Evolutionary conservation across 2,329 filamentous ascomycete genomes (phyloP), one percentile per base, ranked within the genome.

Genomic region (Hymenoscyphus linearis): DNA sequence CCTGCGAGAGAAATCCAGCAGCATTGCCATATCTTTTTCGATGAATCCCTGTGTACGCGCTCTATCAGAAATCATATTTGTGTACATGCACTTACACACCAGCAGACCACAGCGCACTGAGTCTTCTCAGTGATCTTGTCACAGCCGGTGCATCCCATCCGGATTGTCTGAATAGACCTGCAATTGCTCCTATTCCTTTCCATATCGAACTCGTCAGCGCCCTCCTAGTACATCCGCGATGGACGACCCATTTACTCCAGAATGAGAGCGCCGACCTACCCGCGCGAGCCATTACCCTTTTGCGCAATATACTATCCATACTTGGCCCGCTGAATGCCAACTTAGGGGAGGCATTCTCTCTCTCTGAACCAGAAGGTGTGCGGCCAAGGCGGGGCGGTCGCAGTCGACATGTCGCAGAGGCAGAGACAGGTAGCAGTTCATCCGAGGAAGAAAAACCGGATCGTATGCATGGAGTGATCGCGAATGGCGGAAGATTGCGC

Each of bases 201-300:
- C 87, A 93, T 66, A 79, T 98, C 26, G 87, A 90, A 7, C 79
- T 97, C 9, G 82, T 92, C n/a, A 85, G 82, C 52, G 95, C 91
- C 1, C 79, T 97, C n/a, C 75, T 87, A n/a, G 83, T 95, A 14
- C 91, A 96, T 70, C 93, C 93, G 0, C 77, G 79, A 26, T 84
- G 89, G 65, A 97, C 93, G 0, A 95, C 87, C 2, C 85, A 90
- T 56, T 82, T 88, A 3, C 80, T 82, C 31, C 83, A 85, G 9
- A 70, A 76, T 13, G 85, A 89, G 22, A 82, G 85, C 59, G 75
- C 81, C 58, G 80, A 86, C 55, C 83, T 90, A 10, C 80, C 90
- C 2, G 82, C 86, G 58, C 79, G 85, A 40, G 85, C 92, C 1
- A 76, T 93, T 34, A 79, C 80, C 40, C 89, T 95, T 61, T 80